These are phyloP conservation scores for Pyracantha coccinea DNA, from an alignment of 331 rosid species.

Conservation along the genomic window DNA sequence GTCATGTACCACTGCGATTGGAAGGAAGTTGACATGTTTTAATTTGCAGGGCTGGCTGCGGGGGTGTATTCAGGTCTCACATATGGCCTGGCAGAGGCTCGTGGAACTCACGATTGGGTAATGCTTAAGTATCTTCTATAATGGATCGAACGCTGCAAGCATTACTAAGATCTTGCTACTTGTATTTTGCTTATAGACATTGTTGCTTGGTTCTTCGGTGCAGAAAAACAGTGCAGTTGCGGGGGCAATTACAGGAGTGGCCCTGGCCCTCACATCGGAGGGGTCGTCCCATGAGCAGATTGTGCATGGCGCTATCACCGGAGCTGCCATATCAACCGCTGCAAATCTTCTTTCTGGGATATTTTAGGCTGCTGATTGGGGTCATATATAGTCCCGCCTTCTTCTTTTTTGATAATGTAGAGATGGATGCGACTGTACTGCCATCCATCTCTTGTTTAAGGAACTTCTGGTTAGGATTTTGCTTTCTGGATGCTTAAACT, in stretches of 20 bases:
- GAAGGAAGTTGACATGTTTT: neutral
- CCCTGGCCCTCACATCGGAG: slow-evolving; percentile 58
- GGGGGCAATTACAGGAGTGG: slow-evolving; percentile 69
- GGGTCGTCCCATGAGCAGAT: slow-evolving; percentile 66
- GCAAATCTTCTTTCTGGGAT: slow-evolving; percentile 72
- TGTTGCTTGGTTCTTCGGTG: slow-evolving; percentile 17
- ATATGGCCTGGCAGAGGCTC: slow-evolving; percentile 77
- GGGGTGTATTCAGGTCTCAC: slow-evolving; percentile 84
- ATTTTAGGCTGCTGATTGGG: slow-evolving; percentile 24
- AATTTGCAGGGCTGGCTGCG: slow-evolving; percentile 61
- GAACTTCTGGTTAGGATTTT: neutral
- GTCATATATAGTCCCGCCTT: neutral
- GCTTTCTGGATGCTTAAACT: neutral
- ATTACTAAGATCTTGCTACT: neutral
- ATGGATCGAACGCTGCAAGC: neutral
- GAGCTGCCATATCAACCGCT: slow-evolving; percentile 77
- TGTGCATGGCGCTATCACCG: slow-evolving; percentile 78
- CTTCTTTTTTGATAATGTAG: neutral
- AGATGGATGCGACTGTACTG: neutral
- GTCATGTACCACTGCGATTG: too few relatives aligned
- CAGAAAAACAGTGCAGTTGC: slow-evolving; percentile 92
- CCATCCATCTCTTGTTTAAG: neutral
- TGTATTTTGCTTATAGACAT: neutral
- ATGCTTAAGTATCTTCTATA: neutral
- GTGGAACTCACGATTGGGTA: slow-evolving; percentile 93